Evolutionary conservation across 331 rosid genomes (phyloP), one percentile per base, ranked within the genome.

Genomic region (Quercus lobata): DNA sequence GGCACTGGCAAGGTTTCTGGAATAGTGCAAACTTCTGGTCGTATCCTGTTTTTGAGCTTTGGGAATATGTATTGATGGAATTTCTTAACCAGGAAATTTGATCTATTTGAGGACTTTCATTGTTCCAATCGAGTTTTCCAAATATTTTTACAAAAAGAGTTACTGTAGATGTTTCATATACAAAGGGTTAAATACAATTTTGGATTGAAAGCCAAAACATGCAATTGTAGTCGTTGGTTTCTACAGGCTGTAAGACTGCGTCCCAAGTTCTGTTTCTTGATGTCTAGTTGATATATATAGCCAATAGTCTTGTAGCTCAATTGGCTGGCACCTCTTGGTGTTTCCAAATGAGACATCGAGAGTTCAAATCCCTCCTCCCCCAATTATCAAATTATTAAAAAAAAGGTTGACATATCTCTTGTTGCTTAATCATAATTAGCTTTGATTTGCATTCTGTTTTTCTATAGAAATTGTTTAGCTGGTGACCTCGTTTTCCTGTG

Each of bases 401-500:
- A 8, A 7, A 41, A 41, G 8, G 46, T 41, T 49, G 74, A 65
- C 74, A 17, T 78, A 55, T 80, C 69, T 65, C 55, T 75, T 72
- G 57, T 41, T 75, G 75, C 44, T 83, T 56, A 21, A 63, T 74
- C 60, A 25, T 65, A 63, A 73, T 71, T 78, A 53, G 34, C 78
- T 37, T 61, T 34, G 8, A 62, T 62, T 57, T 79, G 60, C 62
- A 76, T 22, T 53, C 68, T 56, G 35, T 74, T 56, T 19, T 57
- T 55, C 69, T 71, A 66, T 57, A 57, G 37, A 78, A 76, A 57
- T 27, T 4, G 30, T 18, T 53, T 25, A 78, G 71, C 52, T 75
- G 62, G 74, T 87, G 49, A 76, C 54, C 27, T 56, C 27, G 18
- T 73, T 66, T 68, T 79, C 79, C 27, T 87, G 79, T 81, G 71